Evolutionary conservation across 768 basidiomycete genomes (phyloP), one percentile per base, ranked within the genome.

Genomic region (Phanerochaete sordida): DNA sequence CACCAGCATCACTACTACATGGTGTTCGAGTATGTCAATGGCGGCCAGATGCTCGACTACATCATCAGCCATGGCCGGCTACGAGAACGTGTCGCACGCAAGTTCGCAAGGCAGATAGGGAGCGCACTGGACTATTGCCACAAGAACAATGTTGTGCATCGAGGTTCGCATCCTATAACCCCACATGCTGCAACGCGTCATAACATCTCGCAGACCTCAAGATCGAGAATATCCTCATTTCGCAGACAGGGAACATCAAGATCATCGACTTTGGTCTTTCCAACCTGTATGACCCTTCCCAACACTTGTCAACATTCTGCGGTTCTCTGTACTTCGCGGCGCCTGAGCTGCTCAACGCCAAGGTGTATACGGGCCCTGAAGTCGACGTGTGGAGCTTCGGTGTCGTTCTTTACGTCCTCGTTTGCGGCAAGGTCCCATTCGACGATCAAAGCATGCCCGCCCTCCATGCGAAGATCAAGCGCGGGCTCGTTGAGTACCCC

Each of bases 401-500:
- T 11, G 95, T 99, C 64, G 97, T 99, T 6, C 83, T 99, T 26
- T 98, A 98, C 68, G 95, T 97, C 21, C 82, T 99, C 54, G 95
- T 99, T 0, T 99, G 96, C 70, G 97, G 97, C 50, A 98, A 97
- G 75, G 97, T 99, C 2, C 96, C 97, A 0, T 98, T 99, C 70
- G 97, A 99, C 68, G 97, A 99, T 72, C 94, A 98, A 74, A 95
- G 90, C 71, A 99, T 98, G 97, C 96, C 97, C 1, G 97, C 97
- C 0, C 77, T 99, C 56, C 97, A 98, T 71, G 97, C 97, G 26
- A 99, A 98, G 77, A 99, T 99, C 75, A 99, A 99, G 74, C 86
- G 95, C 4, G 96, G 97, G 0, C 76, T 95, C 43, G 95, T 98
- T 31, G 97, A 99, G 69, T 98, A 98, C 69, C 96, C 96, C 0